Conservation (phyloP, 805 yeast species). For the Alloascoidea africana region DNA sequence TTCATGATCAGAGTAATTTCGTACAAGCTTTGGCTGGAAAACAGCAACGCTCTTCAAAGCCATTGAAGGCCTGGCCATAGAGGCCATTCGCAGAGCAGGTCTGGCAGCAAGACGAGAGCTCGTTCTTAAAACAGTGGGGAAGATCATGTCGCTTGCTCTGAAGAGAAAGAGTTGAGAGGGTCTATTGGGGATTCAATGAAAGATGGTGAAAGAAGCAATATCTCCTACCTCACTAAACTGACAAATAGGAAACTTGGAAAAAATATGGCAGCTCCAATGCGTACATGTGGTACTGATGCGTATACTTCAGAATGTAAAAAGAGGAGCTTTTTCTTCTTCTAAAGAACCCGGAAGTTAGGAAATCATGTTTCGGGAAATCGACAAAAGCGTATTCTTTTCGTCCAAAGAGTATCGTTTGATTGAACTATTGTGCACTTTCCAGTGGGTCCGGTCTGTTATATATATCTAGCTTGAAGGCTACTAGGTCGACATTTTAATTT, state of each 20-base stretch:
- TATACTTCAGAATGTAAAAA: neutral
- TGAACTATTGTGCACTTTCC: too few relatives aligned
- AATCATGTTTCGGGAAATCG: too few relatives aligned
- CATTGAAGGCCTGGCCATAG: conserved; percentile 6
- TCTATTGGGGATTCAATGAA: too few relatives aligned
- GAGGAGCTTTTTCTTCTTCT: too few relatives aligned
- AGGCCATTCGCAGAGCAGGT: neutral
- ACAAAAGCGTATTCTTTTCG: too few relatives aligned
- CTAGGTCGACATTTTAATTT: too few relatives aligned
- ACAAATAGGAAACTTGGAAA: neutral
- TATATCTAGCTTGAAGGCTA: too few relatives aligned
- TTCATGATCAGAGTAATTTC: conserved; percentile 19
- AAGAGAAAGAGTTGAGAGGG: too few relatives aligned
- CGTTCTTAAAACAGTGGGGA: neutral
- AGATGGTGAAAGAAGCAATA: neutral
- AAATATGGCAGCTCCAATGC: neutral
- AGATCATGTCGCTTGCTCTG: neutral
- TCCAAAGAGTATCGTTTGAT: too few relatives aligned
- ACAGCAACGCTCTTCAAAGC: conserved; percentile 9
- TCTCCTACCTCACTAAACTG: neutral
- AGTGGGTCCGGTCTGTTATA: too few relatives aligned
- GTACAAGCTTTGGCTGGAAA: conserved; percentile 6
- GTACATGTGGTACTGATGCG: neutral
- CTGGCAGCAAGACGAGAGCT: neutral
- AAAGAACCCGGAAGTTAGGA: too few relatives aligned